phyloP scores from a whole-genome alignment of 805 yeast genomes.

The Ogataea allantospora region DNA sequence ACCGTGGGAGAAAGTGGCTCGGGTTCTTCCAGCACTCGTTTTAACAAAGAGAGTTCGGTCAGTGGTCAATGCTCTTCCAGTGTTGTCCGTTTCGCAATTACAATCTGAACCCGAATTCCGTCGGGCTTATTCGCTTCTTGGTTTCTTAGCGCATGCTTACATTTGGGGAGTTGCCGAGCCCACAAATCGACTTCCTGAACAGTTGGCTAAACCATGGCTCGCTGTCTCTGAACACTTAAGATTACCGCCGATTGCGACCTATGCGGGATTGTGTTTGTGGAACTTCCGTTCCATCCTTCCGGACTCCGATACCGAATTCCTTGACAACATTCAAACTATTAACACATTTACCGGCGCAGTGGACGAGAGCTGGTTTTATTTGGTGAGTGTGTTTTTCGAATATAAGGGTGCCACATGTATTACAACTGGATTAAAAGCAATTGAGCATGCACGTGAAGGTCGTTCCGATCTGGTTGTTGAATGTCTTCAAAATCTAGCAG shows the following conservation, averaged over 20 bases:
- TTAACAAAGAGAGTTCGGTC: constrained; percentile 60
- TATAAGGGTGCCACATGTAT: constrained; percentile 74
- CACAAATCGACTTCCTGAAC: constrained; percentile 59
- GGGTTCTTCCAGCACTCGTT: constrained; percentile 69
- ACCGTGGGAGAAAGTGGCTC: constrained; percentile 76
- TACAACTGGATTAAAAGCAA: constrained; percentile 63
- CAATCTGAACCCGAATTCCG: constrained; percentile 52
- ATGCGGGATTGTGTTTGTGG: constrained; percentile 87
- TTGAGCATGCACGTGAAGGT: constrained; percentile 50
- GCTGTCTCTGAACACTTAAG: constrained; percentile 56
- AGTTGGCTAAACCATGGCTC: constrained; percentile 69
- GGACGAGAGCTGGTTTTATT: constrained; percentile 92
- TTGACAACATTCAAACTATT: constrained; percentile 72
- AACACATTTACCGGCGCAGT: constrained; percentile 85
- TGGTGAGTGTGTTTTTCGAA: constrained; percentile 86
- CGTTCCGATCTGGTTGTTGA: constrained; percentile 41
- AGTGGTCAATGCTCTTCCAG: constrained; percentile 62
- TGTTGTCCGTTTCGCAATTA: constrained; percentile 49
- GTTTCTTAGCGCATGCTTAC: constrained; percentile 84
- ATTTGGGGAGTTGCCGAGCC: constrained; percentile 79
- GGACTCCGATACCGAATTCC: constrained; percentile 32
- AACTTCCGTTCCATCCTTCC: constrained; percentile 69
- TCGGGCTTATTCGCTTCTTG: constrained; percentile 77
- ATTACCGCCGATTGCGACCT: constrained; percentile 84
- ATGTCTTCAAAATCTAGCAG: constrained; percentile 65